Evolutionary conservation across 495 filamentous ascomycete species (phyloP).

Genomic region (Ascobolus immersus): DNA sequence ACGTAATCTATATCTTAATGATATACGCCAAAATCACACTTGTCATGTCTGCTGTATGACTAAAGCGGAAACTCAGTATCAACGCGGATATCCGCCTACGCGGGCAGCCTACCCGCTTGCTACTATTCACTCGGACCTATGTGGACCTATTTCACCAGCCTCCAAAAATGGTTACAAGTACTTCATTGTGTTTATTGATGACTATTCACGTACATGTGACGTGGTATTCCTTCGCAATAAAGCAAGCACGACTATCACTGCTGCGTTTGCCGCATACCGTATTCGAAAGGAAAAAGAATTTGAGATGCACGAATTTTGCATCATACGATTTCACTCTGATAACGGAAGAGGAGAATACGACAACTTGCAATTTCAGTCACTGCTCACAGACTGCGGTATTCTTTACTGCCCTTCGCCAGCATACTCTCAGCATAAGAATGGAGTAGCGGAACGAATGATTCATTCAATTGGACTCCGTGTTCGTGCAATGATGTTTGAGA

Average conservation of each 20-base stretch:
- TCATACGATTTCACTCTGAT: background rate
- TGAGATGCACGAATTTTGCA: background rate
- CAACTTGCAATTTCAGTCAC: background rate
- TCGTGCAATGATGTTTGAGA: background rate
- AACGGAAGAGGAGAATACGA: background rate
- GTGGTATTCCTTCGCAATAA: background rate
- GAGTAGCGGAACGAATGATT: background rate
- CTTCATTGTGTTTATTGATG: constrained; percentile 1
- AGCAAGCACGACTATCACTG: too few species aligned
- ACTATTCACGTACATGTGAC: background rate
- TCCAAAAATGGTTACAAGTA: background rate
- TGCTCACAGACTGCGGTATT: background rate
- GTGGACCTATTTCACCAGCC: background rate
- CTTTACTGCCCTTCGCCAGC: too few species aligned
- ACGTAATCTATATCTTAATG: too few species aligned
- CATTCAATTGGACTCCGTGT: background rate
- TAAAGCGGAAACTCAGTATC: too few species aligned
- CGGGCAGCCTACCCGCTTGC: background rate
- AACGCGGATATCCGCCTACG: too few species aligned
- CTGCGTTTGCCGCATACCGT: background rate
- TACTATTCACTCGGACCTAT: background rate
- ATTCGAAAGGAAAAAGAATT: background rate
- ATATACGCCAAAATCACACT: too few species aligned
- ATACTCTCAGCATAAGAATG: background rate
- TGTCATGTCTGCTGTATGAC: too few species aligned